phyloP scores from a whole-genome alignment of 331 rosid species.

The Malus hybrid region DNA sequence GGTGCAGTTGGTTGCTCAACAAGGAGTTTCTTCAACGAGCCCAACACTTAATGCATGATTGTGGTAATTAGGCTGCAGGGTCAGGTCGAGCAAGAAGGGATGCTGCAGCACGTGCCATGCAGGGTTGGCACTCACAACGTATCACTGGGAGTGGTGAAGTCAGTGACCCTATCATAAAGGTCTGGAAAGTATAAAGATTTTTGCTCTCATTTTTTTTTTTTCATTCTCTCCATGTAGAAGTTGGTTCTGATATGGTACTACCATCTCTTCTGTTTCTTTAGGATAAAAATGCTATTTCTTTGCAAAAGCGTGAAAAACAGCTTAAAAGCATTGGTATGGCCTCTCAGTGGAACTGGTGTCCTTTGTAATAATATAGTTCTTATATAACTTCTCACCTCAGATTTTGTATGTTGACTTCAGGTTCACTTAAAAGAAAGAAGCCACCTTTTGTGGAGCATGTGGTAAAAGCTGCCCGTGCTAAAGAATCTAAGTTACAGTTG shows the following conservation, averaged over 20 bases:
- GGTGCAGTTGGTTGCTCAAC: background rate
- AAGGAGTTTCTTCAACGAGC: background rate
- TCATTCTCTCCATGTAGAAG: background rate
- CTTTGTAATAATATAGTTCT: background rate
- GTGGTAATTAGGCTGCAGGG: constrained; percentile 57
- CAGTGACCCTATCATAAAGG: constrained; percentile 93
- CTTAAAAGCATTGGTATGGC: constrained; percentile 75
- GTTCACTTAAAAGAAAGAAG: constrained; percentile 79
- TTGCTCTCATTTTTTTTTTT: constrained; percentile 9
- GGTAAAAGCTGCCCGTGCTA: constrained; percentile 67
- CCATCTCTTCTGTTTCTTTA: constrained; percentile 20
- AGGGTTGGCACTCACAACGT: constrained; percentile 99
- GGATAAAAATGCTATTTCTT: constrained; percentile 69
- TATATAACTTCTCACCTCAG: background rate
- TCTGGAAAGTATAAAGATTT: constrained; percentile 28
- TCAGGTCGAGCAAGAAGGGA: constrained; percentile 94
- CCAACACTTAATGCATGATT: constrained; percentile 7
- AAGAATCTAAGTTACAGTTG: constrained; percentile 86
- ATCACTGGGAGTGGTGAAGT: constrained; percentile 95
- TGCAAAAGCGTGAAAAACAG: constrained; percentile 95
- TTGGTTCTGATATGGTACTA: constrained; percentile 13
- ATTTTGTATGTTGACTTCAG: constrained; percentile 37
- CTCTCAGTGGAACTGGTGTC: constrained; percentile 11
- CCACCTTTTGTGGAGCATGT: constrained; percentile 59
- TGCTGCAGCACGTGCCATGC: constrained; percentile 99